A percentile compares a stretch with the other conserved stretches of the same genome.
These are phyloP conservation scores for Cardamine occulta DNA, from an alignment of 345 rosid genomes.

Conservation along the genomic window DNA sequence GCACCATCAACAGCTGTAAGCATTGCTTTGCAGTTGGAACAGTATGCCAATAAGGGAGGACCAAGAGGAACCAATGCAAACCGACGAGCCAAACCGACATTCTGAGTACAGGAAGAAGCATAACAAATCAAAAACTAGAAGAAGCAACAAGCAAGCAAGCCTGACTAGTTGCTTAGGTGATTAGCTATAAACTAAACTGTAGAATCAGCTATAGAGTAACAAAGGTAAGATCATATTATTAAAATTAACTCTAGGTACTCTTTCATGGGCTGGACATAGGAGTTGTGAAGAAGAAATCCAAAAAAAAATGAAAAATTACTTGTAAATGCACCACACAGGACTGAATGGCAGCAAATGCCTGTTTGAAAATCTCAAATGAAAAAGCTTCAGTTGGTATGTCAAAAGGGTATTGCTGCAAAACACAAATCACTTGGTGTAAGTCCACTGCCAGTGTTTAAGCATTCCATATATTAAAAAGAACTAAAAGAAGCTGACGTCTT, in stretches of 20 bases:
- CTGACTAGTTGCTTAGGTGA: conserved; percentile 15
- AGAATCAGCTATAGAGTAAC: conserved; percentile 5
- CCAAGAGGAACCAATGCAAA: conserved; percentile 99
- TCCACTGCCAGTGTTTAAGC: background rate
- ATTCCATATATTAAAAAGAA: conserved; percentile 5
- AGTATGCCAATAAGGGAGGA: conserved; percentile 90
- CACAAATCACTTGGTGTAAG: conserved; percentile 32
- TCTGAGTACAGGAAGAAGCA: conserved; percentile 57
- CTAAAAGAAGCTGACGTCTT: background rate
- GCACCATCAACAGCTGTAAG: conserved; percentile 79
- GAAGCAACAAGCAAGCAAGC: conserved; percentile 24
- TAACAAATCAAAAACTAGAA: conserved; percentile 18
- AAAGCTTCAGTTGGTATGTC: conserved; percentile 99
- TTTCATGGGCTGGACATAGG: background rate
- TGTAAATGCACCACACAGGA: conserved; percentile 98
- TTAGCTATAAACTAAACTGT: conserved; percentile 16
- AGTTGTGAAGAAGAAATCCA: conserved; percentile 3
- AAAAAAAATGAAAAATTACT: conserved; percentile 48
- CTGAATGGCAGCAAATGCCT: conserved; percentile 96
- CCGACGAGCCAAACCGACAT: conserved; percentile 93
- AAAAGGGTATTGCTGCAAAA: conserved; percentile 90
- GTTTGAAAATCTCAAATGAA: conserved; percentile 88
- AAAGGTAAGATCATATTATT: background rate
- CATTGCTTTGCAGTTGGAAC: conserved; percentile 96
- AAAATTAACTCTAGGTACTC: background rate